These are phyloP conservation scores for Auricularia auricula-judae DNA, from an alignment of 768 basidiomycete genomes.

Conservation along the genomic window DNA sequence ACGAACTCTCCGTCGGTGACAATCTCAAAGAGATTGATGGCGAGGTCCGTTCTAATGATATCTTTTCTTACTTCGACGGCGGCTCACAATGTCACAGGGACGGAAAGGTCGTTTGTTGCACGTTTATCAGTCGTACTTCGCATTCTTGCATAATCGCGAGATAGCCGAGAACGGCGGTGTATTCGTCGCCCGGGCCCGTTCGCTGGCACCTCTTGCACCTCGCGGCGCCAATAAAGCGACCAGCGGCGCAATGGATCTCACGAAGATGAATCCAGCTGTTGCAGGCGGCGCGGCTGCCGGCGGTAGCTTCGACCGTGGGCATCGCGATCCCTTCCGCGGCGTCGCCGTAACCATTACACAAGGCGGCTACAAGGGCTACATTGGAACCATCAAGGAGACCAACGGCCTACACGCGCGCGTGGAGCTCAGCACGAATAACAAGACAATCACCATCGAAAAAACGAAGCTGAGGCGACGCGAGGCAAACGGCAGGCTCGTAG, in stretches of 20 bases:
- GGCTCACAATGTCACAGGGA: conserved; percentile 29
- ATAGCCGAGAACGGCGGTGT: conserved; percentile 85
- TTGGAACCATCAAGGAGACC: conserved; percentile 90
- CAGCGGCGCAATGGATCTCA: conserved; percentile 51
- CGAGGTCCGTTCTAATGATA: conserved; percentile 43
- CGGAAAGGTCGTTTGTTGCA: conserved; percentile 88
- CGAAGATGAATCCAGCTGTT: conserved; percentile 84
- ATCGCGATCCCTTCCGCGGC: conserved; percentile 75
- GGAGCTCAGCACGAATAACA: conserved; percentile 83
- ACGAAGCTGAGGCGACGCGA: conserved; percentile 59
- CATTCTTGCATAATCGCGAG: conserved; percentile 90
- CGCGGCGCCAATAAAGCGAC: conserved; percentile 58
- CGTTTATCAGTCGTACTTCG: conserved; percentile 87
- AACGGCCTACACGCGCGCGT: conserved; percentile 81
- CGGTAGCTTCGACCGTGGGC: conserved; percentile 65
- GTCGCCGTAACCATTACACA: conserved; percentile 67
- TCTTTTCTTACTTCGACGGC: background rate
- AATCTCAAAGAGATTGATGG: conserved; percentile 88
- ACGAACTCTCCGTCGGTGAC: conserved; percentile 78
- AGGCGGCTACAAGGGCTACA: conserved; percentile 83
- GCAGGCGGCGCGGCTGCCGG: conserved; percentile 42
- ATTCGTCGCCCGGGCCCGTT: conserved; percentile 81
- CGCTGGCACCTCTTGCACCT: conserved; percentile 75
- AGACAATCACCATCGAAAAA: conserved; percentile 79
- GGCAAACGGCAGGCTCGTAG: conserved; percentile 49